phyloP scores from a whole-genome alignment of 129 eudicot genomes.

The Chrysanthemum seticuspe region DNA sequence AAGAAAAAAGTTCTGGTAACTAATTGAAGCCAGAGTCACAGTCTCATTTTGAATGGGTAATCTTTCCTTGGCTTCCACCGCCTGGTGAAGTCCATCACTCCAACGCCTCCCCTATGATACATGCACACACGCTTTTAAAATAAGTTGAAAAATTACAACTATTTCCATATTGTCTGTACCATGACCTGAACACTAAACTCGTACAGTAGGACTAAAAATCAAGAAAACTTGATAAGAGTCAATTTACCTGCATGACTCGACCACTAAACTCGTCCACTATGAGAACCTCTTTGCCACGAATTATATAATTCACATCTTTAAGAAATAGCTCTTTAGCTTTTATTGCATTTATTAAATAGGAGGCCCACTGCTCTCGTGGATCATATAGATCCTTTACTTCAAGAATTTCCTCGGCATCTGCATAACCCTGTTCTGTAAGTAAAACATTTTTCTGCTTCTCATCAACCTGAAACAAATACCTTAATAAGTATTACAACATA shows the following conservation, averaged over 20 bases:
- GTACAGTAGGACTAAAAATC: neutral
- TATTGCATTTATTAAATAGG: constrained; percentile 78
- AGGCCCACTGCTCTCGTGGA: constrained; percentile 99
- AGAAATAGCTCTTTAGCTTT: constrained; percentile 97
- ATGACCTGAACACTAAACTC: neutral
- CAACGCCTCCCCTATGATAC: constrained; percentile 91
- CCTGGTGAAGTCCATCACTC: constrained; percentile 99
- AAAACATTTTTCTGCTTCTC: constrained; percentile 93
- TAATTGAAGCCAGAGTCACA: constrained; percentile 92
- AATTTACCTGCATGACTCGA: constrained; percentile 97
- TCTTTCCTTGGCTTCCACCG: constrained; percentile 99
- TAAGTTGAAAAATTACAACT: neutral
- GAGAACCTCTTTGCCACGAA: constrained; percentile 97
- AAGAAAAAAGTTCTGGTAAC: constrained; percentile 98
- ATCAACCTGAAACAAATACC: constrained; percentile 69
- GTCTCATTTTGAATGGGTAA: constrained; percentile 96
- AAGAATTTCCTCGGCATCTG: constrained; percentile 96
- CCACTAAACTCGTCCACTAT: constrained; percentile 99
- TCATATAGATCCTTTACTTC: constrained; percentile 90
- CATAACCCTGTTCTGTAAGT: constrained; percentile 98
- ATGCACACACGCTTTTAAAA: neutral
- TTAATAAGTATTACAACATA: constrained; percentile 4
- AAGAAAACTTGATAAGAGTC: neutral
- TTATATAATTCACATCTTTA: constrained; percentile 90
- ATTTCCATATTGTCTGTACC: constrained; percentile 5